phyloP scores from a whole-genome alignment of 768 basidiomycete species.

The Hortiboletus campestris region DNA sequence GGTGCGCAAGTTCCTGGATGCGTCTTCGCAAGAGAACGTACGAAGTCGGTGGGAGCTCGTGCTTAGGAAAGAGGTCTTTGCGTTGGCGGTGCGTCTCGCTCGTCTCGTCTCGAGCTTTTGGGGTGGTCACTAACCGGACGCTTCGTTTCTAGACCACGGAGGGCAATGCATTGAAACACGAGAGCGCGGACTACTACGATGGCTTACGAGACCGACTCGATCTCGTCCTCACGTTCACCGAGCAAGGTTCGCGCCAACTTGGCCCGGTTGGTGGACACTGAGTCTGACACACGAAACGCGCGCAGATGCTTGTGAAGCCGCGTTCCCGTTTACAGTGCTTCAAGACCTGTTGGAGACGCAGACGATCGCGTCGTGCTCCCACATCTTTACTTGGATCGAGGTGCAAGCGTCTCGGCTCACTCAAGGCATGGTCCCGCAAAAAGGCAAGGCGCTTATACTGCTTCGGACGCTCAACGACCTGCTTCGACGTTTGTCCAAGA shows the following conservation, averaged over 20 bases:
- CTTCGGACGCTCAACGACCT: slow-evolving; percentile 86
- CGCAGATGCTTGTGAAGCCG: slow-evolving; percentile 73
- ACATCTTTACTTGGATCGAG: slow-evolving; percentile 89
- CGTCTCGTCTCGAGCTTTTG: background rate
- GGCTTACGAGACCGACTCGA: slow-evolving; percentile 64
- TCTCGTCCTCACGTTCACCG: slow-evolving; percentile 71
- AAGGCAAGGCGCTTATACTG: slow-evolving; percentile 83
- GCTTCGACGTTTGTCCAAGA: slow-evolving; percentile 81
- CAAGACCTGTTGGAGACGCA: slow-evolving; percentile 85
- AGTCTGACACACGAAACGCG: background rate
- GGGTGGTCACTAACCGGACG: background rate
- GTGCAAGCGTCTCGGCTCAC: slow-evolving; percentile 66
- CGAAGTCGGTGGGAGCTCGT: slow-evolving; percentile 76
- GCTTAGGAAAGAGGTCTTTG: slow-evolving; percentile 68
- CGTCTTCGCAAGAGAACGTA: slow-evolving; percentile 53
- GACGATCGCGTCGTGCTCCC: slow-evolving; percentile 81
- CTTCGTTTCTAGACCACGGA: slow-evolving; percentile 53
- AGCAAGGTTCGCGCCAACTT: slow-evolving; percentile 53
- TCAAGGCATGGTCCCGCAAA: slow-evolving; percentile 76
- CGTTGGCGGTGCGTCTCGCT: slow-evolving; percentile 56
- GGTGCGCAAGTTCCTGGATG: slow-evolving; percentile 41
- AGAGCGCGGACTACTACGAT: slow-evolving; percentile 56
- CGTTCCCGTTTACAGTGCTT: slow-evolving; percentile 69
- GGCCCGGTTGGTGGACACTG: background rate
- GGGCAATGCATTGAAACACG: slow-evolving; percentile 57